Percentiles rank a stretch among this genome's conserved stretches.
These are phyloP conservation scores for Penicillium cosmopolitanum DNA, from an alignment of 495 filamentous ascomycete species.

Conservation along the genomic window DNA sequence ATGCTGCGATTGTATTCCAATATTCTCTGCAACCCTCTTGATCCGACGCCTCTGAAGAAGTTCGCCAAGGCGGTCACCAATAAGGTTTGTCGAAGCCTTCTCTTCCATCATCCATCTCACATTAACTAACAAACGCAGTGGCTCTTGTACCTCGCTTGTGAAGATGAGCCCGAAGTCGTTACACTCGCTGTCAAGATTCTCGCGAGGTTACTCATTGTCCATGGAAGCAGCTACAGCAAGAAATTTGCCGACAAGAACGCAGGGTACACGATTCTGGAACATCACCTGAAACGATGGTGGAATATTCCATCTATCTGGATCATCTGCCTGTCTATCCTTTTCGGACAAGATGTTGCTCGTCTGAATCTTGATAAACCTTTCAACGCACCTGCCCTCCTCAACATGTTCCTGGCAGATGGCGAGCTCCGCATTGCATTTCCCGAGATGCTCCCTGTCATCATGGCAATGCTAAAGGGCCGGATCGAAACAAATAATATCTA, in stretches of 20 bases:
- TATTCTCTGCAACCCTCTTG: slow-evolving; percentile 74
- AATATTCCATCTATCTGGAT: slow-evolving; percentile 82
- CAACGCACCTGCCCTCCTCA: slow-evolving; percentile 70
- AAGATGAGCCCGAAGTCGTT: slow-evolving; percentile 82
- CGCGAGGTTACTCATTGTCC: slow-evolving; percentile 78
- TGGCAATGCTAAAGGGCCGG: slow-evolving; percentile 88
- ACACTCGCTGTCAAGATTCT: slow-evolving; percentile 82
- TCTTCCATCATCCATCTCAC: background rate
- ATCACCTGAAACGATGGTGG: slow-evolving; percentile 87
- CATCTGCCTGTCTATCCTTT: slow-evolving; percentile 86
- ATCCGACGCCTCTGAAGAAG: slow-evolving; percentile 68
- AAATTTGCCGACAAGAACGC: slow-evolving; percentile 86
- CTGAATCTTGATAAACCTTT: slow-evolving; percentile 75
- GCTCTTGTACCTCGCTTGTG: slow-evolving; percentile 90
- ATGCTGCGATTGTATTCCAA: slow-evolving; percentile 83
- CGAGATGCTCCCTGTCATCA: slow-evolving; percentile 78
- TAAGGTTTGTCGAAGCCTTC: slow-evolving; percentile 64
- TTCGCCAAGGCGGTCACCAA: slow-evolving; percentile 96
- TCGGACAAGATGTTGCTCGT: slow-evolving; percentile 76
- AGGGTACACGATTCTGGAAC: slow-evolving; percentile 81
- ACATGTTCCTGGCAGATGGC: slow-evolving; percentile 62
- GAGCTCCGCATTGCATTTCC: slow-evolving; percentile 70
- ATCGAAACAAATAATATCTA: slow-evolving; percentile 54
- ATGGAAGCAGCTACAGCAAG: slow-evolving; percentile 76
- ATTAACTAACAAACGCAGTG: slow-evolving; percentile 60